Percentiles rank a stretch among this genome's conserved stretches.
These are phyloP conservation scores for Fusarium verrucosum DNA, from an alignment of 2,329 filamentous ascomycete species.

Conservation along the genomic window DNA sequence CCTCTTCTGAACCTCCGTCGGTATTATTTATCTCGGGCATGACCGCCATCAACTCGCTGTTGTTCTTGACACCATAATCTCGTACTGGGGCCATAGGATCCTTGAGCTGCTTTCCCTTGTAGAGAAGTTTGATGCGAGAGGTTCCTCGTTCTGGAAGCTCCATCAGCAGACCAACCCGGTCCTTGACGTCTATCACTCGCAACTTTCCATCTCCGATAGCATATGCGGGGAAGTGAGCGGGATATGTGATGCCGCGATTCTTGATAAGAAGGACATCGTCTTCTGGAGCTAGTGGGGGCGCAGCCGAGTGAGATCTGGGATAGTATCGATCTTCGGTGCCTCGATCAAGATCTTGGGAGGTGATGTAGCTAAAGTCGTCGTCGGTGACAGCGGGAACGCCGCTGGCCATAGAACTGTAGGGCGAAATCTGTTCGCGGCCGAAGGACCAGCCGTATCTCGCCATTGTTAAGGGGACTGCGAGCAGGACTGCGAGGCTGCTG, in stretches of 20 bases:
- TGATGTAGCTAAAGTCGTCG: constrained; percentile 84
- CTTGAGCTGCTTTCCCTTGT: constrained; percentile 77
- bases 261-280: constrained; percentile 78
- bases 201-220: constrained; percentile 79
- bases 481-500: constrained; percentile 59
- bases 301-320: constrained; percentile 49
- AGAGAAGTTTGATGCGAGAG: constrained; percentile 71
- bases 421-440: constrained; percentile 59
- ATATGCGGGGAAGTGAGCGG: constrained; percentile 77
- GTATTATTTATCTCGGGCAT: constrained; percentile 52
- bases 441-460: constrained; percentile 63
- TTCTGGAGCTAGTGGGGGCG: constrained; percentile 56
- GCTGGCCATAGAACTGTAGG: constrained; percentile 59
- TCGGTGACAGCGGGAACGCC: constrained; percentile 73
- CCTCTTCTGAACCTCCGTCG: constrained; percentile 54
- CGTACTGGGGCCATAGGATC: constrained; percentile 66
- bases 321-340: constrained; percentile 54
- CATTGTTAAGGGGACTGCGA: constrained; percentile 64
- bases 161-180: constrained; percentile 74
- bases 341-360: constrained; percentile 74
- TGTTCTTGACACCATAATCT: constrained; percentile 70
- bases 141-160: constrained; percentile 64
- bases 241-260: constrained; percentile 71
- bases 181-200: constrained; percentile 70
- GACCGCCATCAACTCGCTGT: constrained; percentile 65